These are phyloP conservation scores for Musa acuminata DNA, from an alignment of 176 grass and related monocot species.

Conservation along the genomic window DNA sequence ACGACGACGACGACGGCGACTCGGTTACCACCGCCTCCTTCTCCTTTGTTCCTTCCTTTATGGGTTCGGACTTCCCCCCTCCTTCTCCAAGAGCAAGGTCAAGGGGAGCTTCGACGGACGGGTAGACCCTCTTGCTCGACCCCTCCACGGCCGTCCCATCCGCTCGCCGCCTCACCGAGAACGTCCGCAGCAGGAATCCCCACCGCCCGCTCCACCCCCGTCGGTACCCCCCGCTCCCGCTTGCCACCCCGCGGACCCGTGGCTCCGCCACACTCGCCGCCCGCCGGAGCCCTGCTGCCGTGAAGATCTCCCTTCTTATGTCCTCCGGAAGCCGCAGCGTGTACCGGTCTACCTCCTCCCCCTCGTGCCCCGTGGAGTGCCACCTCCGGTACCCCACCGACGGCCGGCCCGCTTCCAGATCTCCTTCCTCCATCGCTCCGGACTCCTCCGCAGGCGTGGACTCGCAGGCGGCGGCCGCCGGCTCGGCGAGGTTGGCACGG, in stretches of 20 bases:
- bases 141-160: neutral
- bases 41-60: neutral
- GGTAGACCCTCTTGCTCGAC: conserved; percentile 5
- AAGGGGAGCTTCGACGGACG: neutral
- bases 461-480: conserved; percentile 19
- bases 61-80: neutral
- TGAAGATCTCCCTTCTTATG: conserved; percentile 44
- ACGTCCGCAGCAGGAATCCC: conserved; percentile 36
- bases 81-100: no score
- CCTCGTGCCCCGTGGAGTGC: conserved; percentile 10
- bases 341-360: conserved; percentile 48
- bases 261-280: conserved; percentile 35
- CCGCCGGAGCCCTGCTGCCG: conserved; percentile 33
- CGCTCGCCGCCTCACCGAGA: conserved; percentile 30
- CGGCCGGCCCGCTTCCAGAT: conserved; percentile 9
- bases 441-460: conserved; percentile 24
- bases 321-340: conserved; percentile 55
- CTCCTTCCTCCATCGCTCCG: conserved; percentile 14
- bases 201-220: conserved; percentile 20
- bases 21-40: neutral
- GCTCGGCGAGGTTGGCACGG: conserved; percentile 66
- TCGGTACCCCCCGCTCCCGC: neutral
- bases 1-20: neutral
- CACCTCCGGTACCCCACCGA: conserved; percentile 14
- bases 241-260: neutral